Conservation (phyloP, 2,329 filamentous ascomycete species). For the Xylaria sp. region DNA sequence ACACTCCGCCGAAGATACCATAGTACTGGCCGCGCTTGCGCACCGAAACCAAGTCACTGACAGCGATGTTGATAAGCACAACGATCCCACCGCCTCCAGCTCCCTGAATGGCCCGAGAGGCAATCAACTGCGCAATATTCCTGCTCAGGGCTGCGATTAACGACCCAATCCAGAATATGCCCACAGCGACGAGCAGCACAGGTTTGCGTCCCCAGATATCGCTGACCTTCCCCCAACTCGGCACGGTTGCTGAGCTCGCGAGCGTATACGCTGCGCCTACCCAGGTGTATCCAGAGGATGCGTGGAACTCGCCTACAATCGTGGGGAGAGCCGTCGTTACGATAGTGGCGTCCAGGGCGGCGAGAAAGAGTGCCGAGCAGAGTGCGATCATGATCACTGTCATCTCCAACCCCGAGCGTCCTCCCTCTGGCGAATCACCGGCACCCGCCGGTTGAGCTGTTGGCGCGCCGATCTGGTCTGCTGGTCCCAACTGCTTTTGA, state of each 20-base stretch:
- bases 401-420: conserved; percentile 47
- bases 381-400: conserved; percentile 48
- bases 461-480: conserved; percentile 21
- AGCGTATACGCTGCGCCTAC: conserved; percentile 79
- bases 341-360: conserved; percentile 69
- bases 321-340: conserved; percentile 74
- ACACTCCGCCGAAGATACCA: conserved; percentile 64
- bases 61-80: conserved; percentile 68
- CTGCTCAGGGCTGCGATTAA: conserved; percentile 62
- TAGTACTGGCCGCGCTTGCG: conserved; percentile 63
- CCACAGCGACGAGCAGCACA: conserved; percentile 60
- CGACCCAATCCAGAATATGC: conserved; percentile 65
- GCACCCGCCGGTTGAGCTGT: neutral
- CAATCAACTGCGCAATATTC: conserved; percentile 64
- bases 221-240: conserved; percentile 74
- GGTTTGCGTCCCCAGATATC: conserved; percentile 70
- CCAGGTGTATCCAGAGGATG: conserved; percentile 78
- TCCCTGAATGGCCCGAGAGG: conserved; percentile 66
- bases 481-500: neutral
- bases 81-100: conserved; percentile 66
- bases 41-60: conserved; percentile 66
- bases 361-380: conserved; percentile 59
- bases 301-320: conserved; percentile 71
- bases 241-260: conserved; percentile 72
- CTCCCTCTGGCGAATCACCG: conserved; percentile 19